Percentiles rank a stretch among this genome's conserved stretches.
Evolutionary conservation across 345 rosid genomes (phyloP).

Genomic region (Lumnitzera littorea): DNA sequence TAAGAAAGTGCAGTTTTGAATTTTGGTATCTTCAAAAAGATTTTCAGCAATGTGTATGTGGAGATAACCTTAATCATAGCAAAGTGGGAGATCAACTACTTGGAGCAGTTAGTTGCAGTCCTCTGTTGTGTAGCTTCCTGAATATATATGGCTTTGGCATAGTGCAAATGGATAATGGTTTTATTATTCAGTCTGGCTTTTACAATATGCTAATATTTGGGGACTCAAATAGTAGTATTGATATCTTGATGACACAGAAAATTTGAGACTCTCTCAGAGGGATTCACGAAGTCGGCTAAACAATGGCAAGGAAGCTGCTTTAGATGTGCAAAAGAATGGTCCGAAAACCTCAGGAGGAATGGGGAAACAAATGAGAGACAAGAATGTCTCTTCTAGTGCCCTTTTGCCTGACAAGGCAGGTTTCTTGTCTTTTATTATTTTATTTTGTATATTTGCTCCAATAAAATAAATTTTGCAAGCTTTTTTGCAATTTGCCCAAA

Average conservation of each 20-base stretch:
- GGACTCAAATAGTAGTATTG: background rate
- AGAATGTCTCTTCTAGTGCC: conserved; percentile 24
- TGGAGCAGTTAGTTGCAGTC: no score
- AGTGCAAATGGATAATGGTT: background rate
- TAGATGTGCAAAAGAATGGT: conserved; percentile 18
- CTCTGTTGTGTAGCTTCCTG: no score
- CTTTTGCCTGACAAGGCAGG: conserved; percentile 46
- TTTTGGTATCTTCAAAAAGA: no score
- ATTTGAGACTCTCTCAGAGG: conserved; percentile 33
- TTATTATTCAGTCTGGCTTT: conserved; percentile 11
- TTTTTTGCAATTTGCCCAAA: no score
- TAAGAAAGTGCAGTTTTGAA: no score
- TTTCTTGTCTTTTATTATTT: background rate
- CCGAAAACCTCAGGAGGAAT: conserved; percentile 28
- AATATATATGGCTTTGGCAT: no score
- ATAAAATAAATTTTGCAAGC: background rate
- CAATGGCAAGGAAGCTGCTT: conserved; percentile 36
- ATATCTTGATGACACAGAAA: conserved; percentile 15
- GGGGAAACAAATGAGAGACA: conserved; percentile 45
- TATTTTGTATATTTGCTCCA: background rate
- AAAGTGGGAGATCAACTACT: no score
- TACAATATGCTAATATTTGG: background rate
- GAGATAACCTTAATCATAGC: no score
- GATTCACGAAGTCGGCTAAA: conserved; percentile 25
- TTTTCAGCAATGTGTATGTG: no score